Base-by-base conservation (phyloP, 306 rosid species). In the Carpinus fangiana region DNA sequence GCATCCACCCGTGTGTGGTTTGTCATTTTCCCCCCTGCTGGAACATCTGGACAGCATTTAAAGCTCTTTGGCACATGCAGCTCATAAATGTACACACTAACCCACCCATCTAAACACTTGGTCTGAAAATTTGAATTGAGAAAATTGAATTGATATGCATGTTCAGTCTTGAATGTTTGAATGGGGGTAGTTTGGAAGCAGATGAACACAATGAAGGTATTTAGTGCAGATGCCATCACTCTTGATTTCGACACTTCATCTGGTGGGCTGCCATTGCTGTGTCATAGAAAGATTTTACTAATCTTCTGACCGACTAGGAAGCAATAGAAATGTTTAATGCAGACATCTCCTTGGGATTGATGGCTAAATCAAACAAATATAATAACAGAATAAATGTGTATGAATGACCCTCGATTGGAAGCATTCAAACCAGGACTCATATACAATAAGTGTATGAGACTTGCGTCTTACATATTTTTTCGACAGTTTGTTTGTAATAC, bases 11-110 rank as follows among this genome's bases (percentile, higher is more conserved):
- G 73, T 47, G 54, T 14, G 38, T 83, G 84, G 52, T 60, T 77
- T 55, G 76, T 79, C 41, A 75, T 73, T 55, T 73, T 62, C 73
- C 79, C 69, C 86, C 36, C 21, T 78, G 72, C 74, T 76, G 70
- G 54, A 53, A 80, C 75, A 84, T 81, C 82, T 71, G 77, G 65
- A 59, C 81, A 84, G 82, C 87, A 68, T 84, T 87, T 53, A 84
- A 82, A 78, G 82, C 83, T 80, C 73, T 76, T 55, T 52, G 77
- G 73, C 97, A 92, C 97, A 89, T 91, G 97, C 78, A 81, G 20
- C 82, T 89, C 89, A 88, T 90, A 82, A 93, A 87, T 85, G 87
- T 56, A 74, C 26, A 28, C 83, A 28, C 83, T 75, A 69, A 82
- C 82, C 80, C 21, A 66, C 23, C 72, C 50, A 51, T 79, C 65